A percentile compares a stretch with the other conserved stretches of the same genome.
phyloP scores from a whole-genome alignment of 2,329 filamentous ascomycete genomes.

The Xylaria digitata region DNA sequence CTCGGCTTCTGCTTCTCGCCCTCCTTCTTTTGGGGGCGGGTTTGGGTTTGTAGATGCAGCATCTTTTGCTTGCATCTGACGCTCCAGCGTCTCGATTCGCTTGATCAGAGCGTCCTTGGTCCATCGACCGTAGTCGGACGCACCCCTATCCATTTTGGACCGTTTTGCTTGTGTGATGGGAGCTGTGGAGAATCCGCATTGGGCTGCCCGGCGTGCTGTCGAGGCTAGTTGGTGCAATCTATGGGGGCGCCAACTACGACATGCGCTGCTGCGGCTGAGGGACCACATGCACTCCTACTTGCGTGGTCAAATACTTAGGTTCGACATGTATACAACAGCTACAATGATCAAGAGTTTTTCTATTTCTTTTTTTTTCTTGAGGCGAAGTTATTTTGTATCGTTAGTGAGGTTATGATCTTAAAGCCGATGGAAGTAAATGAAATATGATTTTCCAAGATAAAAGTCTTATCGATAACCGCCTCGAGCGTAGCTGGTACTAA shows the following conservation, averaged over 20 bases:
- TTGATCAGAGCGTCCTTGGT: slow-evolving; percentile 74
- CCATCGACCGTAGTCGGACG: slow-evolving; percentile 71
- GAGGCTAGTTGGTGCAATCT: slow-evolving; percentile 34
- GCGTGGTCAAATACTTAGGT: background rate
- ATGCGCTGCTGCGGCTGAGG: slow-evolving; percentile 35
- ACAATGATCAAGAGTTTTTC: background rate
- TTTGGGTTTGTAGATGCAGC: background rate
- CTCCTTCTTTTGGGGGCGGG: background rate
- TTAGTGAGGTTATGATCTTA: background rate
- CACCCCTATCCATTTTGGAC: slow-evolving; percentile 45
- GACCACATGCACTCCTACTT: slow-evolving; percentile 43
- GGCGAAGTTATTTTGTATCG: background rate
- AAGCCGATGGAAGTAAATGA: too few relatives aligned
- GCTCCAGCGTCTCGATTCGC: slow-evolving; percentile 75
- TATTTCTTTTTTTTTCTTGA: too few relatives aligned
- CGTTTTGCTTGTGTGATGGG: slow-evolving; percentile 26
- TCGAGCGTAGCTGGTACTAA: background rate
- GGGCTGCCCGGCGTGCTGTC: slow-evolving; percentile 29
- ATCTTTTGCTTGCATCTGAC: slow-evolving; percentile 54
- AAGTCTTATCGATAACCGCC: slow-evolving; percentile 45
- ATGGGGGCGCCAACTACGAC: slow-evolving; percentile 41
- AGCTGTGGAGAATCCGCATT: slow-evolving; percentile 42
- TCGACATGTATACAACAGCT: background rate
- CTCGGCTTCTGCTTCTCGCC: slow-evolving; percentile 52
- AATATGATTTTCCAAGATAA: background rate